These are phyloP conservation scores for Allomyces macrogynus DNA, from an alignment of 192 early-diverging fungal genomes.

Conservation along the genomic window DNA sequence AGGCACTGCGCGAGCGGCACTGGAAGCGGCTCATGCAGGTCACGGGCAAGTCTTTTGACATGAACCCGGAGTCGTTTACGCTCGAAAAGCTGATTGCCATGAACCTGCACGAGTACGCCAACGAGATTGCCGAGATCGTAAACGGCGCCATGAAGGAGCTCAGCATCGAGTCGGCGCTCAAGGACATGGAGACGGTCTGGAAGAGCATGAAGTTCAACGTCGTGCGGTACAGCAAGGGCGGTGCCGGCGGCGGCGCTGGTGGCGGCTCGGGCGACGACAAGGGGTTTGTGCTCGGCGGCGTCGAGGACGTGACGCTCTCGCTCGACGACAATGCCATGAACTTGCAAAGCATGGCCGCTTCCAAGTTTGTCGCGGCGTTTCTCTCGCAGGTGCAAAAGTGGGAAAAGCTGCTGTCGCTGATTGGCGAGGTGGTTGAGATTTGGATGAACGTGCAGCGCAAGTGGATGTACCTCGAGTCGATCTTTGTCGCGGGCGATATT, in stretches of 20 bases:
- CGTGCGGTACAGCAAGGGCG: slow-evolving; percentile 69
- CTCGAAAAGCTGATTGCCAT: slow-evolving; percentile 88
- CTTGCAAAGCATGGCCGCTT: slow-evolving; percentile 87
- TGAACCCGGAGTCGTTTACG: slow-evolving; percentile 60
- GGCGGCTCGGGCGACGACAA: slow-evolving; percentile 24
- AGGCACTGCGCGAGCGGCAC: slow-evolving; percentile 87
- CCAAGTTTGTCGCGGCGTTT: slow-evolving; percentile 93
- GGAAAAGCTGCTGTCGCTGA: slow-evolving; percentile 92
- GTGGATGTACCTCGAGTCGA: slow-evolving; percentile 99
- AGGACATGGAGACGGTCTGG: slow-evolving; percentile 80
- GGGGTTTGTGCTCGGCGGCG: slow-evolving; percentile 83
- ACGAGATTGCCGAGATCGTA: slow-evolving; percentile 67
- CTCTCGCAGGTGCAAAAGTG: slow-evolving; percentile 82
- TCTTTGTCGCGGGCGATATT: slow-evolving; percentile 94
- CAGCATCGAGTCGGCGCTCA: slow-evolving; percentile 95
- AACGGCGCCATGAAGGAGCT: slow-evolving; percentile 93
- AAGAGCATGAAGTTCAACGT: slow-evolving; percentile 75
- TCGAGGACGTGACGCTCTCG: slow-evolving; percentile 95
- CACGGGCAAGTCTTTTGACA: slow-evolving; percentile 37
- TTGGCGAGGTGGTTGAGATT: slow-evolving; percentile 90
- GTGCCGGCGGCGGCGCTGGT: not conserved
- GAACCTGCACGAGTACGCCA: slow-evolving; percentile 70
- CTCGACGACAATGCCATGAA: slow-evolving; percentile 86
- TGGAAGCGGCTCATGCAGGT: slow-evolving; percentile 85
- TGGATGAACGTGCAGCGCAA: slow-evolving; percentile 99